phyloP scores from a whole-genome alignment of 164 flowering plant species.

The Protea cynaroides region DNA sequence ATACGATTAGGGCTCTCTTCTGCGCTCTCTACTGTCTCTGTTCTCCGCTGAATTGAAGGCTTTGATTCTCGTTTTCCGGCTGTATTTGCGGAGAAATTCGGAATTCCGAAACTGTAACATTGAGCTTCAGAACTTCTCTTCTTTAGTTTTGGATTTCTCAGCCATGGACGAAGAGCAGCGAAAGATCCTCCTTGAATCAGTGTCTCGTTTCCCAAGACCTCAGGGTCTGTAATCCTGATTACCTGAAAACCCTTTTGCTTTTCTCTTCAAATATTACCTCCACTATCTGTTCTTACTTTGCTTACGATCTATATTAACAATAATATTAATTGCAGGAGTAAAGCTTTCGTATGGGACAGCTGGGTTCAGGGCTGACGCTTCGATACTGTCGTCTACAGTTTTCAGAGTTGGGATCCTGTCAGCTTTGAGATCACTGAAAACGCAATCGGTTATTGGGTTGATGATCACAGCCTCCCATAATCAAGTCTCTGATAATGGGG shows the following conservation, averaged over 20 bases:
- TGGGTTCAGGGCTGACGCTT: slow-evolving; percentile 86
- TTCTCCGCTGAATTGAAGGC: too few species aligned
- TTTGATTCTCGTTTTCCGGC: too few species aligned
- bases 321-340: slow-evolving; percentile 39
- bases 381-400: slow-evolving; percentile 63
- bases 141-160: background rate
- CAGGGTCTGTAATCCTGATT: slow-evolving; percentile 41
- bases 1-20: too few species aligned
- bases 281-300: background rate
- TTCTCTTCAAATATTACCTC: background rate
- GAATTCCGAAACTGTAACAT: too few species aligned
- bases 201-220: slow-evolving; percentile 53
- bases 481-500: slow-evolving; percentile 70
- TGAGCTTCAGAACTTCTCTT: too few species aligned
- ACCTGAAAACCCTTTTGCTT: background rate
- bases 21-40: too few species aligned
- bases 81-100: too few species aligned
- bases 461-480: slow-evolving; percentile 99
- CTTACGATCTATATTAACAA: background rate
- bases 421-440: slow-evolving; percentile 66
- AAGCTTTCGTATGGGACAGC: slow-evolving; percentile 81
- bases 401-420: slow-evolving; percentile 71
- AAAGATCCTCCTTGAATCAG: slow-evolving; percentile 36
- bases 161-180: slow-evolving; percentile 53
- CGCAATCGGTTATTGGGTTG: slow-evolving; percentile 56